These are phyloP conservation scores for Thamnidium elegans DNA, from an alignment of 192 early-diverging fungal species.

Conservation along the genomic window DNA sequence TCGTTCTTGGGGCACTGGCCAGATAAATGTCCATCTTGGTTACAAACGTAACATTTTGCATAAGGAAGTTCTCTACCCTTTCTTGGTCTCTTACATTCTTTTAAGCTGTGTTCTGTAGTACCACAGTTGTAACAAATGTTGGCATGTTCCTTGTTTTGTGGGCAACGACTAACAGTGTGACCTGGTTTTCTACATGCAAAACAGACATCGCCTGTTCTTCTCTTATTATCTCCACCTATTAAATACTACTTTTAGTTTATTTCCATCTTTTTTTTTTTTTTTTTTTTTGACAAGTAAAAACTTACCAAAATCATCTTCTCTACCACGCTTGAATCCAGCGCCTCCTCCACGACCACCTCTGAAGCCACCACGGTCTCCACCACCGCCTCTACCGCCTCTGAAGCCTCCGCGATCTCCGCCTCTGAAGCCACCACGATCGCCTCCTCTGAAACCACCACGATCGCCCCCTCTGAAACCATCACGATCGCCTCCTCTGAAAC, in stretches of 20 bases:
- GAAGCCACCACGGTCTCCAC: background rate
- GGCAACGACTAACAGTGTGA: conserved; percentile 84
- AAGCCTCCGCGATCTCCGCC: background rate
- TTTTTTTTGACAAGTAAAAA: background rate
- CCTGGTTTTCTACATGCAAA: conserved; percentile 84
- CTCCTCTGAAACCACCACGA: background rate
- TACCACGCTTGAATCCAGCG: background rate
- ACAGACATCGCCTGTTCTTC: conserved; percentile 53
- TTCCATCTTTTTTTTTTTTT: background rate
- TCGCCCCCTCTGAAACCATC: background rate
- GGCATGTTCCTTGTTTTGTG: conserved; percentile 46
- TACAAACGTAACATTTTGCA: conserved; percentile 89
- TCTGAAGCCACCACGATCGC: background rate
- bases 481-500: background rate
- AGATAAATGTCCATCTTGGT: conserved; percentile 78
- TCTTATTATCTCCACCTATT: background rate
- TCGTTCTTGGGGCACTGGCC: conserved; percentile 85
- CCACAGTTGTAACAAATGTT: conserved; percentile 89
- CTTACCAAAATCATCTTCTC: background rate
- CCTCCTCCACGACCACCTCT: background rate
- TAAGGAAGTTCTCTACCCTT: conserved; percentile 60
- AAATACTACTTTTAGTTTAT: background rate
- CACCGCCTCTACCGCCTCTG: background rate
- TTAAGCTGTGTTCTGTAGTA: conserved; percentile 78
- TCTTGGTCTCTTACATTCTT: conserved; percentile 64